Conservation (phyloP, 768 basidiomycete genomes). For the Xerocomus potaroensis region DNA sequence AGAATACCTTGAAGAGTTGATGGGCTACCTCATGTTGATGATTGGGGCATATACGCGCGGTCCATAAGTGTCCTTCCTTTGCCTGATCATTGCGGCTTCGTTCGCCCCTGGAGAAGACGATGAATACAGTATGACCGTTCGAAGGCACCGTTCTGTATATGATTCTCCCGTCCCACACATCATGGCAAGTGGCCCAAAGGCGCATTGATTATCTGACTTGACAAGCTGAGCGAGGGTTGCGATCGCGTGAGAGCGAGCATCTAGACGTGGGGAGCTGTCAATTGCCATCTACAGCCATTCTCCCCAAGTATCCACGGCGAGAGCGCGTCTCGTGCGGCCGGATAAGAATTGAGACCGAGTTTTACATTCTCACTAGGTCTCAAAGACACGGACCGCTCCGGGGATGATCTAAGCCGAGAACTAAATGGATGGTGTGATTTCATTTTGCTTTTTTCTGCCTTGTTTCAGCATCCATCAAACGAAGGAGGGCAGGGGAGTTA, state of each 20-base stretch:
- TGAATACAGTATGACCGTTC: slow-evolving; percentile 6
- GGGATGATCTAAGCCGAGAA: slow-evolving; percentile 3
- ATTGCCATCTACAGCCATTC: not conserved
- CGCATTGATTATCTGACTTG: slow-evolving; percentile 4
- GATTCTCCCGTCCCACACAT: slow-evolving; percentile 17
- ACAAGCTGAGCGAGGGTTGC: slow-evolving; percentile 9
- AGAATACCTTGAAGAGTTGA: no score
- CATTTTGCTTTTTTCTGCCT: not conserved
- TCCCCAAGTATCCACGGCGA: not conserved
- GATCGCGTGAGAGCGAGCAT: not conserved
- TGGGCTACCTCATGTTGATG: slow-evolving; percentile 14
- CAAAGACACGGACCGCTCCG: not conserved
- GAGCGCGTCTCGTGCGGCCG: not conserved
- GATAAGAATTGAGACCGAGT: not conserved
- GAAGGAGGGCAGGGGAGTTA: no score
- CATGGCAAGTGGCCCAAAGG: slow-evolving; percentile 7
- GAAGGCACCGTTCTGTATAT: slow-evolving; percentile 18
- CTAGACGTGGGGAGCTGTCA: slow-evolving; percentile 8
- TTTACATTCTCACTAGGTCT: not conserved
- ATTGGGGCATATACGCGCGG: slow-evolving; percentile 6
- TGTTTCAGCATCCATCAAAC: slow-evolving; percentile 1
- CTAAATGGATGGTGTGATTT: not conserved
- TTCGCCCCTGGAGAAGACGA: slow-evolving; percentile 8
- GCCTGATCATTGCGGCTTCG: not conserved
- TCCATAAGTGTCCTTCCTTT: slow-evolving; percentile 4